Evolutionary conservation across 2,329 filamentous ascomycete species (phyloP), one percentile per base, ranked within the genome.

Genomic region (Byssothecium circinans): DNA sequence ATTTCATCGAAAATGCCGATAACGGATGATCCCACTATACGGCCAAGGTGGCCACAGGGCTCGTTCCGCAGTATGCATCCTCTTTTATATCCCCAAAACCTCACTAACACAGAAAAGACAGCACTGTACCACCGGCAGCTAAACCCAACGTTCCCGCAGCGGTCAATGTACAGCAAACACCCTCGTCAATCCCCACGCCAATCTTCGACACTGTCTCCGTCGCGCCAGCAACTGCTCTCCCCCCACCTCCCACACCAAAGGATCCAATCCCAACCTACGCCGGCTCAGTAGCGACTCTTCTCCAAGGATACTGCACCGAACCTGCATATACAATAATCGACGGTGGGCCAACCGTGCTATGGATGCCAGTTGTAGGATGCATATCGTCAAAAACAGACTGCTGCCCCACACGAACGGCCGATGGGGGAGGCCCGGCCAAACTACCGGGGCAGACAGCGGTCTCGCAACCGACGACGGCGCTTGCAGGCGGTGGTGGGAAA

Each of bases 311-410:
- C 34, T 58, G 56, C 34, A 47, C 41, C 3, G 47, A 52, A n/a
- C 56, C 53, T n/a, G 49, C 46, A 12, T 58, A 54, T 17, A 58
- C 56, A 4, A 56, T 58, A 32, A 41, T 58, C 15, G 56, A 58
- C 44, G 23, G 23, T 10, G 53, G 53, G 2, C 53, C 56, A 14
- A 58, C 50, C 32, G 56, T 51, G 12, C 18, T 51, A 2, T 58
- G 53, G 56, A 49, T 58, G 12, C 53, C 56, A 3, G 56, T 58
- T 3, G 42, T 58, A 12, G 56, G 56, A 11, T 58, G 56, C 39
- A 53, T 58, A 29, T 46, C 45, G 10, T 56, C 56, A 4, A 58
- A 52, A 41, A 7, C 49, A 12, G 53, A 58, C 22, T 58, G 56
- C 37, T 58, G 56, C 43, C 44, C 53, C 8, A 53, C 53, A 37